phyloP scores from a whole-genome alignment of 768 basidiomycete species.

The Pleurotus sapidus region DNA sequence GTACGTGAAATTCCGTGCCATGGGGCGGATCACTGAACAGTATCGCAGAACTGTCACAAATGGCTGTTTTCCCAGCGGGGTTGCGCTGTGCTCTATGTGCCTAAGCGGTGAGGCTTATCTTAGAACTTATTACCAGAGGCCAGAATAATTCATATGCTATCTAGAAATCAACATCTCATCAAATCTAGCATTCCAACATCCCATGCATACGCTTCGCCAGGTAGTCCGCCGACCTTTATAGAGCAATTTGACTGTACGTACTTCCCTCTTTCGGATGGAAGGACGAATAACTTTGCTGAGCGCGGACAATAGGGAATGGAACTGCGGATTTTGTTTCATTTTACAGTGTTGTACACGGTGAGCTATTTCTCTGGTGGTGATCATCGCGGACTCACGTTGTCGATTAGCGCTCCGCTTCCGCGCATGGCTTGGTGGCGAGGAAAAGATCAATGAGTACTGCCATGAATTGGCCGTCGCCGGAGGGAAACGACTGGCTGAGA shows the following conservation, averaged over 20 bases:
- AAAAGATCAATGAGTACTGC: conserved; percentile 72
- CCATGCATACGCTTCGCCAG: conserved; percentile 42
- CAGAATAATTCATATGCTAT: neutral
- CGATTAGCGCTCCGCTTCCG: conserved; percentile 74
- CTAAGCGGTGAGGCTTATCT: conserved; percentile 38
- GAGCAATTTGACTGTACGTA: conserved; percentile 39
- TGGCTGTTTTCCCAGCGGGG: conserved; percentile 76
- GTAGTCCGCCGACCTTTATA: conserved; percentile 33
- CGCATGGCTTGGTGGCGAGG: conserved; percentile 77
- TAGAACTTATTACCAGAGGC: neutral
- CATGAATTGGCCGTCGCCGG: conserved; percentile 69
- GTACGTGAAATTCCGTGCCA: conserved; percentile 35
- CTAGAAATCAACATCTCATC: conserved; percentile 64
- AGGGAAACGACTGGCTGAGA: conserved; percentile 57
- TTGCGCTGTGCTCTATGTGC: conserved; percentile 75
- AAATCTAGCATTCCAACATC: conserved; percentile 59
- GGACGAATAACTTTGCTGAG: neutral
- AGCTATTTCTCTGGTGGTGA: conserved; percentile 3
- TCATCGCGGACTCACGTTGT: neutral
- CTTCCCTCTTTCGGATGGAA: neutral
- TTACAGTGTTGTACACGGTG: conserved; percentile 51
- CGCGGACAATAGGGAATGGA: conserved; percentile 43
- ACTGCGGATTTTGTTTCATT: conserved; percentile 50
- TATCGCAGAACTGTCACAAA: conserved; percentile 73
- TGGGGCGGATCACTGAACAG: neutral